Base-by-base conservation (phyloP, 2,329 filamentous ascomycete genomes). In the Eurotiales sp. region DNA sequence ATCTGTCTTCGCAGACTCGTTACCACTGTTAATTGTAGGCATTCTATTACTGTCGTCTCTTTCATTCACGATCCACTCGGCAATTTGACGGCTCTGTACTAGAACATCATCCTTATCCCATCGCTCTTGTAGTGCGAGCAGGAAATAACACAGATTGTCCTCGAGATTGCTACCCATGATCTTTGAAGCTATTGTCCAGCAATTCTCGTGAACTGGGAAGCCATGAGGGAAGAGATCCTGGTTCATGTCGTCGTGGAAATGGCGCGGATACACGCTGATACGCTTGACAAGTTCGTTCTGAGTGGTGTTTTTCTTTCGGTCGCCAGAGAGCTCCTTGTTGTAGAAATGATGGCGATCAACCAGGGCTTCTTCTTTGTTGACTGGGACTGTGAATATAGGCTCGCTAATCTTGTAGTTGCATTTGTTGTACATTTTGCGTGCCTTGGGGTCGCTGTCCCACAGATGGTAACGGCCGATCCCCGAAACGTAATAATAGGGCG, bases 401-500 rank as follows among this genome's bases (percentile, higher is more conserved):
- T 51, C 49, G 14, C 44, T 39, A 17, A 17, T 17, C 21, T 29
- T 11, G 4, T 51, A 51, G 2, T 14, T 37, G 15, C 25, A 30
- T 17, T 46, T 51, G 23, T 29, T 32, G 25, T 40, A 37, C 32
- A 46, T 39, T 17, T 46, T 51, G n/a, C 49, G 41, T 11, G 49
- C 49, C 15, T 34, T 44, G 8, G 49, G 49, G n/a, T 51, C 42
- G 41, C 42, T 51, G 23, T 51, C 49, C 49, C 49, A 51, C 25
- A 51, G 49, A 30, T 51, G 49, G 34, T 45, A 51, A 2, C 49
- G 49, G 27, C 34, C 49, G 37, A 51, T 14, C 1, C 49, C 49
- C 17, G 49, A 51, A 15, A 51, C 23, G 36, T 51, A 30, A 21
- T n/a, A n/a, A n/a, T n/a, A n/a, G n/a, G n/a, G n/a, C n/a, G n/a